Conservation (phyloP, 805 yeast genomes). For the Metschnikowia baotianmanensis region DNA sequence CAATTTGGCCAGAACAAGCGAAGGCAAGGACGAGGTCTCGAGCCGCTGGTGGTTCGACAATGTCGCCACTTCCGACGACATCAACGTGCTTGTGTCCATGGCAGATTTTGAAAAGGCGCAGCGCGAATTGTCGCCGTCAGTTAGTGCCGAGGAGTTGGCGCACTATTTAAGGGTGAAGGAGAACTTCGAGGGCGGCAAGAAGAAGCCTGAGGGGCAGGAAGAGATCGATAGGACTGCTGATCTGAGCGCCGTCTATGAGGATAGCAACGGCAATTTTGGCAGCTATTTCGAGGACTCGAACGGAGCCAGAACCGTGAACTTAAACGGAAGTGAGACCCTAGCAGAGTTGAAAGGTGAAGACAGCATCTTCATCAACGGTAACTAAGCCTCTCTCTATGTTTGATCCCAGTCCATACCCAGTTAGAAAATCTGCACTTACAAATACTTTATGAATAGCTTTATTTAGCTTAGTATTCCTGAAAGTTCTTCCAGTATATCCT, state of each 20-base stretch:
- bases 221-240: no score
- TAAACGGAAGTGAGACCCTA: neutral
- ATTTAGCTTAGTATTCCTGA: no score
- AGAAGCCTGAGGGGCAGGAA: constrained; percentile 22
- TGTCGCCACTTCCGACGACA: constrained; percentile 64
- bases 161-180: constrained; percentile 80
- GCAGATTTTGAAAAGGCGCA: constrained; percentile 80
- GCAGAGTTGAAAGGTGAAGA: neutral
- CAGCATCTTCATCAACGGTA: neutral
- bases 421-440: no score
- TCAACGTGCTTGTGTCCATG: constrained; percentile 61
- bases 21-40: constrained; percentile 47
- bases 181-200: constrained; percentile 73
- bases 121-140: constrained; percentile 73
- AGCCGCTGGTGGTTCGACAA: constrained; percentile 91
- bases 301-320: no score
- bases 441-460: no score
- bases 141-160: constrained; percentile 78
- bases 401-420: no score
- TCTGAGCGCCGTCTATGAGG: neutral
- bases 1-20: constrained; percentile 36
- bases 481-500: no score
- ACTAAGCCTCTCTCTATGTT: no score
- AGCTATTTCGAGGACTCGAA: no score
- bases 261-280: neutral